Conservation (phyloP, 306 rosid genomes). For the Cucurbita ficifolia region DNA sequence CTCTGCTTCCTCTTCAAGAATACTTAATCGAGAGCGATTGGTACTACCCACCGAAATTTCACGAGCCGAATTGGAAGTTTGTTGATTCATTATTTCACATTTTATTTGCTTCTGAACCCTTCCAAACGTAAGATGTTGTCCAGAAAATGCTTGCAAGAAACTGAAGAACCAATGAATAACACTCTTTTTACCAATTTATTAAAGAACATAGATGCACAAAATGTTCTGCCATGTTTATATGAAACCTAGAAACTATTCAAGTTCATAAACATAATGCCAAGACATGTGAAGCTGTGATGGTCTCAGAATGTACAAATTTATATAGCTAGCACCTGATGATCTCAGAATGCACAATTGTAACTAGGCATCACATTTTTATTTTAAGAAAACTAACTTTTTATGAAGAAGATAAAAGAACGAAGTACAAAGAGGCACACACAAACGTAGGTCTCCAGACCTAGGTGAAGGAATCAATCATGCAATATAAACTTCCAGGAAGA, state of each 20-base stretch:
- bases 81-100: constrained; percentile 39
- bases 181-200: neutral
- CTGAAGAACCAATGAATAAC: constrained; percentile 22
- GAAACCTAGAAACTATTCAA: neutral
- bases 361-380: neutral
- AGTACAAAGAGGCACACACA: neutral
- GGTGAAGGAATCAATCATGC: neutral
- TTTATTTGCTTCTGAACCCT: constrained; percentile 65
- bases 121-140: constrained; percentile 43
- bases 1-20: neutral
- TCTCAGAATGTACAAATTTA: neutral
- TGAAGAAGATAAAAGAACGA: neutral
- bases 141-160: constrained; percentile 46
- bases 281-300: neutral
- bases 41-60: constrained; percentile 7
- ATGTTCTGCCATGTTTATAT: neutral
- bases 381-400: neutral
- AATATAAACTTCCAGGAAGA: too few species aligned
- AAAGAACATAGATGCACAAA: neutral
- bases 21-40: neutral
- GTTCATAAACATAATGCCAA: neutral
- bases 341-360: neutral
- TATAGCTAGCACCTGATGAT: neutral
- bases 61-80: constrained; percentile 18
- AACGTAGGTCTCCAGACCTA: neutral